Percentiles rank a stretch among this genome's conserved stretches.
These are phyloP conservation scores for Cryptococcus hybrid DNA, from an alignment of 1,284 basidiomycete species.

Conservation along the genomic window DNA sequence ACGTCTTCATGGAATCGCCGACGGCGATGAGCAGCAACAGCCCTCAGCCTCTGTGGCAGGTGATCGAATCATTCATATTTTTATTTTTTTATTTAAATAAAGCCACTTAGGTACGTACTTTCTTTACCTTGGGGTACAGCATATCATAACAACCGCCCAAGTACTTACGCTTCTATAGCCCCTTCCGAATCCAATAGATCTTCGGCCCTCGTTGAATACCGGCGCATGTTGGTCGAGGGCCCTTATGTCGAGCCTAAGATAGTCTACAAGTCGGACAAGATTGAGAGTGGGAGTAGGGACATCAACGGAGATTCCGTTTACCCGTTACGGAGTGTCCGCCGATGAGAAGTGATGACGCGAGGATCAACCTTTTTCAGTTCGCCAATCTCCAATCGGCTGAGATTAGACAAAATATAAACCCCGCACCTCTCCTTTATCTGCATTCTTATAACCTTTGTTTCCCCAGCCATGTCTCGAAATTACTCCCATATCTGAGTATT, in stretches of 20 bases:
- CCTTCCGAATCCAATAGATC: conserved; percentile 68
- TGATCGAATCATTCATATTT: no score
- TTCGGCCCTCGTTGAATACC: conserved; percentile 56
- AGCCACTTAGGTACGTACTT: no score
- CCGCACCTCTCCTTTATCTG: neutral
- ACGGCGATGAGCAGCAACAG: no score
- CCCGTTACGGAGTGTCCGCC: neutral
- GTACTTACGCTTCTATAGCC: conserved; percentile 54
- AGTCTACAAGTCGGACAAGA: neutral
- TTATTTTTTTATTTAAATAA: no score
- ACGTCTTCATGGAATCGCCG: no score
- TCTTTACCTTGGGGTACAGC: neutral
- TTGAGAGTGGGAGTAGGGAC: neutral
- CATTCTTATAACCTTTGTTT: neutral
- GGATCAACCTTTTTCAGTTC: neutral
- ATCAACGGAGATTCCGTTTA: neutral
- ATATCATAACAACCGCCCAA: conserved; percentile 81
- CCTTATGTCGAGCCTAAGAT: neutral
- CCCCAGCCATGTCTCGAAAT: conserved; percentile 11
- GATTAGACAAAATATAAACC: neutral
- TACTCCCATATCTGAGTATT: conserved; percentile 18
- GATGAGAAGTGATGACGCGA: neutral
- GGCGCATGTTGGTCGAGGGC: conserved; percentile 15
- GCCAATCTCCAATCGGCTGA: neutral
- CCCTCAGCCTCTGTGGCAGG: no score